Conservation (phyloP, 2,329 filamentous ascomycete species). For the Didymosphaeria variabile region DNA sequence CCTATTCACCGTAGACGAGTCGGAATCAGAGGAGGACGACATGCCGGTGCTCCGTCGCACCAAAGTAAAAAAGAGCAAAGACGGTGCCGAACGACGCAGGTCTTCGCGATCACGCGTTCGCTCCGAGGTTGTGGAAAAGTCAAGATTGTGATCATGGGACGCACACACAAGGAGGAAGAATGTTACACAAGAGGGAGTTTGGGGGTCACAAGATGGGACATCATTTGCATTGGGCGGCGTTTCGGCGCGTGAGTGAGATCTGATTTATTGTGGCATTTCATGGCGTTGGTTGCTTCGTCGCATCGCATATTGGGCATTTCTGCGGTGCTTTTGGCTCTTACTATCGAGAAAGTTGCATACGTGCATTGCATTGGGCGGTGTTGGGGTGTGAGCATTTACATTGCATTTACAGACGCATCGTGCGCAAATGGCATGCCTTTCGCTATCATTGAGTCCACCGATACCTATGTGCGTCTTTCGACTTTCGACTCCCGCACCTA, state of each 20-base stretch:
- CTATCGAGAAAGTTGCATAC: slow-evolving; percentile 21
- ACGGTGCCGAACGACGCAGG: slow-evolving; percentile 46
- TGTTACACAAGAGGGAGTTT: slow-evolving; percentile 13
- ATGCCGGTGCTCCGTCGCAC: slow-evolving; percentile 32
- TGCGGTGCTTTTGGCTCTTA: slow-evolving; percentile 21
- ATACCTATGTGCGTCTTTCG: not conserved
- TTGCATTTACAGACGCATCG: slow-evolving; percentile 36
- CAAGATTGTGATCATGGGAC: slow-evolving; percentile 35
- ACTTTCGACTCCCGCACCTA: not conserved
- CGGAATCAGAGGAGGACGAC: slow-evolving; percentile 51
- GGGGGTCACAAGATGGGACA: slow-evolving; percentile 10
- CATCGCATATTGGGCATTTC: slow-evolving; percentile 11
- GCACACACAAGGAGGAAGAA: slow-evolving; percentile 11
- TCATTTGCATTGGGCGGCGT: slow-evolving; percentile 42
- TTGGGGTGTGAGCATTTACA: slow-evolving; percentile 41
- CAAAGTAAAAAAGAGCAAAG: slow-evolving; percentile 46
- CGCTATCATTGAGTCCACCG: not conserved
- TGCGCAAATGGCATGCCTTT: slow-evolving; percentile 9
- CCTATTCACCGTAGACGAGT: slow-evolving; percentile 54
- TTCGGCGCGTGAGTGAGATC: slow-evolving; percentile 26
- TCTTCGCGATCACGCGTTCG: slow-evolving; percentile 41
- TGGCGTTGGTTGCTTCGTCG: slow-evolving; percentile 27
- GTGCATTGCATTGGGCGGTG: slow-evolving; percentile 38
- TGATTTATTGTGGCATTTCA: slow-evolving; percentile 31
- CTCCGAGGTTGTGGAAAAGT: slow-evolving; percentile 38